Conservation (phyloP, 2,329 filamentous ascomycete species). For the Fusarium redolens region DNA sequence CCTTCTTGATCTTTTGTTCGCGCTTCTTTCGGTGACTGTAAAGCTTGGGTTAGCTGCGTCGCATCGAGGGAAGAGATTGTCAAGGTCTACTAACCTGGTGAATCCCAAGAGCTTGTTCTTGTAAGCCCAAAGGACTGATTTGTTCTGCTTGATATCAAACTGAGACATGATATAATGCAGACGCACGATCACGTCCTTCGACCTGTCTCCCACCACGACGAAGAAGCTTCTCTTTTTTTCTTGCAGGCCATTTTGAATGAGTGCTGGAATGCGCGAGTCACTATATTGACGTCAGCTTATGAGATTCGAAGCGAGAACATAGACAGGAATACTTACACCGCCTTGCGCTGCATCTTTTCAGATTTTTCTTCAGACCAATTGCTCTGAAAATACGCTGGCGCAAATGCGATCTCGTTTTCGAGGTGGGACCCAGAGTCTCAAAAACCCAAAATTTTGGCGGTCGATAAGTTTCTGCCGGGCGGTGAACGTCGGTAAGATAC, state of each 20-base stretch:
- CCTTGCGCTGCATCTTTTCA: constrained; percentile 69
- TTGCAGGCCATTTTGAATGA: constrained; percentile 90
- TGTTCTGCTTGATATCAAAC: constrained; percentile 87
- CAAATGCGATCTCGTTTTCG: constrained; percentile 44
- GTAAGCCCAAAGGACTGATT: constrained; percentile 97
- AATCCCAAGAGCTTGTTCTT: constrained; percentile 97
- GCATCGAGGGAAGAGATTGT: not conserved
- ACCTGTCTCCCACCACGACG: constrained; percentile 89
- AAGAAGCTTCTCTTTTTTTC: constrained; percentile 99
- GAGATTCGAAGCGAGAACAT: accelerated
- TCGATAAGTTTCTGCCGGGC: constrained; percentile 53
- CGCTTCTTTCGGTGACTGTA: constrained; percentile 95
- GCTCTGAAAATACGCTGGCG: constrained; percentile 45
- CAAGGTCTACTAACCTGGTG: constrained; percentile 67
- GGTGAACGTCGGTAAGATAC: constrained; percentile 41
- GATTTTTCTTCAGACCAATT: constrained; percentile 43
- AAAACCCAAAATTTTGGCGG: constrained; percentile 56
- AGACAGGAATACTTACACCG: constrained; percentile 54
- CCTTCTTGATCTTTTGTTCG: constrained; percentile 97
- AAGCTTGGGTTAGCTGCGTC: constrained; percentile 27
- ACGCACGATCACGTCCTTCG: constrained; percentile 97
- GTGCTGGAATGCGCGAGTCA: constrained; percentile 88
- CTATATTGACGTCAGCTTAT: constrained; percentile 55
- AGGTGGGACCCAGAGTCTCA: constrained; percentile 39
- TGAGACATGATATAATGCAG: constrained; percentile 91